phyloP scores from a whole-genome alignment of 805 yeast species.

The Kluyveromyces dobzhanskii region DNA sequence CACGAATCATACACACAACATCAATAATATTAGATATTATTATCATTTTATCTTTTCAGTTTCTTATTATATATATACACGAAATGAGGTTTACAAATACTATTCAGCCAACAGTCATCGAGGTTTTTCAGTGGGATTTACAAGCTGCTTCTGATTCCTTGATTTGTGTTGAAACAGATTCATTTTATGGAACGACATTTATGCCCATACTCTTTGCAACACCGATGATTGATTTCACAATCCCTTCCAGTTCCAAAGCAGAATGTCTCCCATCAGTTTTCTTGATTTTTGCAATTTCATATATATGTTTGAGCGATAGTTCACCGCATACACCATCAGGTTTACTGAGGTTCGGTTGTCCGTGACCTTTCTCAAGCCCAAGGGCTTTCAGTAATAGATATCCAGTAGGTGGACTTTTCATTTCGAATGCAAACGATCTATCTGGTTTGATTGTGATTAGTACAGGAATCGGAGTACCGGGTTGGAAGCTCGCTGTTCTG shows the following conservation, averaged over 20 bases:
- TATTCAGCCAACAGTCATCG: no score
- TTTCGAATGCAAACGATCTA: conserved; percentile 75
- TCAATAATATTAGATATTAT: conserved; percentile 2
- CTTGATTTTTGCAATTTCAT: conserved; percentile 91
- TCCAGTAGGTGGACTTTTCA: conserved; percentile 88
- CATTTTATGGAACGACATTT: conserved; percentile 52
- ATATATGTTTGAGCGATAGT: conserved; percentile 76
- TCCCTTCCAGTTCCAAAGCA: conserved; percentile 58
- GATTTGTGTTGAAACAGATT: no score
- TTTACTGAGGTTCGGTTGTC: conserved; percentile 33
- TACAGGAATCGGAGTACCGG: conserved; percentile 88
- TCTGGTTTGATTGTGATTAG: conserved; percentile 84
- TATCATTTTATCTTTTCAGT: not conserved
- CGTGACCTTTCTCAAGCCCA: conserved; percentile 71
- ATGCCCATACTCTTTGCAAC: conserved; percentile 90
- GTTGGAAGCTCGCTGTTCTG: conserved; percentile 76
- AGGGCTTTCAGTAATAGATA: conserved; percentile 71
- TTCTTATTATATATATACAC: not conserved
- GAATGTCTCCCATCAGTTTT: conserved; percentile 77
- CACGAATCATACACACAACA: not conserved
- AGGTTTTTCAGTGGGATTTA: no score
- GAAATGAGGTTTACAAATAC: not conserved
- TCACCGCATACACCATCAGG: conserved; percentile 44
- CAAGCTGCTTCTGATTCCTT: no score
- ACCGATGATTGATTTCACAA: conserved; percentile 74